Conservation (phyloP, 306 rosid species). For the Castanea mollissima region DNA sequence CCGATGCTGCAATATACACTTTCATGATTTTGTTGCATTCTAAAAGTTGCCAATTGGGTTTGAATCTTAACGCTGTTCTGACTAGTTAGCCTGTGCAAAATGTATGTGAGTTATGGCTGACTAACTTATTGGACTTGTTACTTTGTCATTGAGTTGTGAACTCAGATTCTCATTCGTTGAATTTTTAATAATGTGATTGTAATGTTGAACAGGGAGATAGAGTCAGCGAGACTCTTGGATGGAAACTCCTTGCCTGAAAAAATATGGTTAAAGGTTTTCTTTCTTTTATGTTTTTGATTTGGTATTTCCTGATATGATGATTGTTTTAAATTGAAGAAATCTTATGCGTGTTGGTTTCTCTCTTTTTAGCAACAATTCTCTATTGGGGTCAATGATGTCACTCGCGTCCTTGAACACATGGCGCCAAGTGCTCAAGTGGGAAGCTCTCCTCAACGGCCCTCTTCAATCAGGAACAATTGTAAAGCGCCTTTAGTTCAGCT, state of each 20-base stretch:
- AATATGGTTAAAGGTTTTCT: slow-evolving; percentile 69
- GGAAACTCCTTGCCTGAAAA: slow-evolving; percentile 65
- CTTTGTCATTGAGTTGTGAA: not conserved
- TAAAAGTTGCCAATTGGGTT: not conserved
- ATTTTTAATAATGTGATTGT: not conserved
- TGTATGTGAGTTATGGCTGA: not conserved
- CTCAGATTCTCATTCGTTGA: not conserved
- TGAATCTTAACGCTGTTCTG: not conserved
- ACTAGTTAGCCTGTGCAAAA: not conserved
- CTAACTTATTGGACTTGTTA: not conserved
- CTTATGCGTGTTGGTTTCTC: not conserved
- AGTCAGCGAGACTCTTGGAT: slow-evolving; percentile 45
- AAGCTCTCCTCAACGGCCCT: slow-evolving; percentile 14
- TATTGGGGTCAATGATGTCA: slow-evolving; percentile 82
- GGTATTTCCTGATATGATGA: not conserved
- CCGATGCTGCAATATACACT: not conserved
- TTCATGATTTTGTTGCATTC: not conserved
- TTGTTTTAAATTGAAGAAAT: not conserved
- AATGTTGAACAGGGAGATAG: slow-evolving; percentile 44
- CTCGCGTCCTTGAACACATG: slow-evolving; percentile 83
- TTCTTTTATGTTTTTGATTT: slow-evolving; percentile 5
- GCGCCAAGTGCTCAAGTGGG: slow-evolving; percentile 34
- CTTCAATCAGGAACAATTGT: slow-evolving; percentile 19
- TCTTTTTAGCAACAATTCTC: slow-evolving; percentile 68
- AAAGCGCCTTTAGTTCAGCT: slow-evolving; percentile 42